Evolutionary conservation across 768 basidiomycete species (phyloP).

Genomic region (Boletus pseudo-olivaceus): DNA sequence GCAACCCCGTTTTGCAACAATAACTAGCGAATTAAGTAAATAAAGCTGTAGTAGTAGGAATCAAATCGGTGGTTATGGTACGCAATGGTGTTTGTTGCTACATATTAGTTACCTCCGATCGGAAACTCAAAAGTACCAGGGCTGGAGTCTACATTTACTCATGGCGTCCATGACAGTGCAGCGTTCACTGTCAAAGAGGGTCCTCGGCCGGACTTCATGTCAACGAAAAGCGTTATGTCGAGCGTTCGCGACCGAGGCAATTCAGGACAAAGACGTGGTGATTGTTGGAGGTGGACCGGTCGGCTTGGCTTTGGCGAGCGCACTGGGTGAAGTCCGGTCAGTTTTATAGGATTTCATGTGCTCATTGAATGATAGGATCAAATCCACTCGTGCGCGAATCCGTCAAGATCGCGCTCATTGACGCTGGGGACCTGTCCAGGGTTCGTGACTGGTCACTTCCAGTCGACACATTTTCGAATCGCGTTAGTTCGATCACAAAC

Average conservation of each 20-base stretch:
- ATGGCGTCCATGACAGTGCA: constrained; percentile 8
- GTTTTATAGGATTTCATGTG: not conserved
- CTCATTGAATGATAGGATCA: constrained; percentile 41
- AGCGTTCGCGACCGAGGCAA: constrained; percentile 16
- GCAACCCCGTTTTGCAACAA: not conserved
- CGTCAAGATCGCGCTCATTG: constrained; percentile 68
- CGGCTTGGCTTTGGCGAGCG: constrained; percentile 85
- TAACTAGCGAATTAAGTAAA: not conserved
- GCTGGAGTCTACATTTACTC: not conserved
- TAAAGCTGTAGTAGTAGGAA: too few relatives aligned
- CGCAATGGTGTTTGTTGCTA: too few relatives aligned
- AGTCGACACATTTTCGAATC: constrained; percentile 64
- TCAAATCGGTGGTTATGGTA: too few relatives aligned
- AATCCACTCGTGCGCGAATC: constrained; percentile 48
- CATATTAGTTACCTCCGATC: not conserved
- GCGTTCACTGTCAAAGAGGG: constrained; percentile 5
- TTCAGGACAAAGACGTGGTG: constrained; percentile 75
- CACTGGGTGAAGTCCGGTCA: constrained; percentile 57
- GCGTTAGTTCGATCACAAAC: constrained; percentile 84
- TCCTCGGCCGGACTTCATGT: constrained; percentile 1
- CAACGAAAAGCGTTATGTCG: constrained; percentile 6
- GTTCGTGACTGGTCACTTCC: constrained; percentile 63
- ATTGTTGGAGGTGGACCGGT: constrained; percentile 94
- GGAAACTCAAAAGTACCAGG: not conserved
- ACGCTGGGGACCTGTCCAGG: constrained; percentile 73